phyloP scores from a whole-genome alignment of 2,329 filamentous ascomycete genomes.

The Penicillium sp. region DNA sequence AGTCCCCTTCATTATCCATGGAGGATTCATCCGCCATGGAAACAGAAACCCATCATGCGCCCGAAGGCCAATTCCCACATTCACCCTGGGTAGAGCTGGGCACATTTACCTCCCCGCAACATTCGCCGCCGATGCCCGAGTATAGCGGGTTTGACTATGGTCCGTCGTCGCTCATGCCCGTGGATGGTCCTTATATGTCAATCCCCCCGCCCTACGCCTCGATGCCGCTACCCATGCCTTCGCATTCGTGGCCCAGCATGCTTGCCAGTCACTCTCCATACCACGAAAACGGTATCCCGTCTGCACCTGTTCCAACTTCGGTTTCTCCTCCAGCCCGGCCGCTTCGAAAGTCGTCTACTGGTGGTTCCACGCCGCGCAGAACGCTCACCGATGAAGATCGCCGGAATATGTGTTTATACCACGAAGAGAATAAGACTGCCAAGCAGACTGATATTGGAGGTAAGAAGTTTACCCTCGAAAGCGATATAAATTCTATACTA shows the following conservation, averaged over 20 bases:
- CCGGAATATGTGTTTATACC: constrained; percentile 87
- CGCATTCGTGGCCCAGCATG: constrained; percentile 72
- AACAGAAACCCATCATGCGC: constrained; percentile 41
- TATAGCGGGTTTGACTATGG: constrained; percentile 62
- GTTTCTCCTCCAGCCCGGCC: constrained; percentile 49
- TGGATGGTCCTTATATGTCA: constrained; percentile 54
- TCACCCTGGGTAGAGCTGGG: constrained; percentile 46
- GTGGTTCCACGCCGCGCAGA: constrained; percentile 64
- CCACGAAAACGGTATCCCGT: constrained; percentile 57
- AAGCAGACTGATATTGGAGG: constrained; percentile 96
- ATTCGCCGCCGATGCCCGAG: constrained; percentile 65
- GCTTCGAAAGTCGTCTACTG: constrained; percentile 38
- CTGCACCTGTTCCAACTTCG: constrained; percentile 48
- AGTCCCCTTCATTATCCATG: constrained; percentile 28
- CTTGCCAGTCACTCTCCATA: constrained; percentile 66
- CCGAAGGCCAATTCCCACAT: constrained; percentile 42
- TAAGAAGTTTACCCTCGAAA: constrained; percentile 42
- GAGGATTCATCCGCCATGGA: constrained; percentile 45
- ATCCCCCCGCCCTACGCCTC: constrained; percentile 53
- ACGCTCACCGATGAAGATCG: constrained; percentile 89
- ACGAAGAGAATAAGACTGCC: constrained; percentile 79
- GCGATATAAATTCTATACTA: constrained; percentile 7
- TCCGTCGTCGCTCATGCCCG: constrained; percentile 56
- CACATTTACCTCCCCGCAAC: constrained; percentile 53
- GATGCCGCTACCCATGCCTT: constrained; percentile 67